Evolutionary conservation across 306 rosid species (phyloP).

Genomic region (Phaseolus lunatus): DNA sequence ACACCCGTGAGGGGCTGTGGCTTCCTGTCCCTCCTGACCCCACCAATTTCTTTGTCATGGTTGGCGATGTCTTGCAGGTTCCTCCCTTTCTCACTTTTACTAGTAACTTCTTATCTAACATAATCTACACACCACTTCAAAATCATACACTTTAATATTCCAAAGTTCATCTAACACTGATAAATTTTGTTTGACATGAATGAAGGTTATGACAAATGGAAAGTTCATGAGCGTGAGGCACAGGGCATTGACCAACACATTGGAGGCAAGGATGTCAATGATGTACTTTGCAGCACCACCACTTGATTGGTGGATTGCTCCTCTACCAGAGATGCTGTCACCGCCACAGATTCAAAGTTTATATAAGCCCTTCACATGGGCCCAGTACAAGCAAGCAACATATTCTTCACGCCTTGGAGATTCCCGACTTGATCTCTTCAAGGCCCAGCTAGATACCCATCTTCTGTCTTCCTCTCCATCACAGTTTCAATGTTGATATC

Average conservation of each 20-base stretch:
- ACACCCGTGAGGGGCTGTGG: conserved; percentile 75
- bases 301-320: conserved; percentile 63
- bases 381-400: conserved; percentile 78
- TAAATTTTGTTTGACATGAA: no score
- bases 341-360: conserved; percentile 49
- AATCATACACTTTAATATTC: no score
- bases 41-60: conserved; percentile 72
- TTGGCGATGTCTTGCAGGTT: conserved; percentile 89
- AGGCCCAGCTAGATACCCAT: conserved; percentile 27
- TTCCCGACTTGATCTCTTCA: conserved; percentile 82
- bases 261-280: conserved; percentile 73
- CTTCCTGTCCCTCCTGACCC: conserved; percentile 84
- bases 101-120: no score
- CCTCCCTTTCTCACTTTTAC: no score
- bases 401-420: conserved; percentile 74
- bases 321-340: conserved; percentile 63
- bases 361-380: conserved; percentile 91
- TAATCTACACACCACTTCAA: background rate
- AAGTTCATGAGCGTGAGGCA: conserved; percentile 82
- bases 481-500: background rate
- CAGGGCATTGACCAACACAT: conserved; percentile 66
- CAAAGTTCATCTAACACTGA: no score
- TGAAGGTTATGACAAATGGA: conserved; percentile 84
- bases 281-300: conserved; percentile 96
- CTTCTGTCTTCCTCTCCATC: conserved; percentile 10